phyloP scores from a whole-genome alignment of 805 yeast species.

The Hanseniaspora hatyaiensis region DNA sequence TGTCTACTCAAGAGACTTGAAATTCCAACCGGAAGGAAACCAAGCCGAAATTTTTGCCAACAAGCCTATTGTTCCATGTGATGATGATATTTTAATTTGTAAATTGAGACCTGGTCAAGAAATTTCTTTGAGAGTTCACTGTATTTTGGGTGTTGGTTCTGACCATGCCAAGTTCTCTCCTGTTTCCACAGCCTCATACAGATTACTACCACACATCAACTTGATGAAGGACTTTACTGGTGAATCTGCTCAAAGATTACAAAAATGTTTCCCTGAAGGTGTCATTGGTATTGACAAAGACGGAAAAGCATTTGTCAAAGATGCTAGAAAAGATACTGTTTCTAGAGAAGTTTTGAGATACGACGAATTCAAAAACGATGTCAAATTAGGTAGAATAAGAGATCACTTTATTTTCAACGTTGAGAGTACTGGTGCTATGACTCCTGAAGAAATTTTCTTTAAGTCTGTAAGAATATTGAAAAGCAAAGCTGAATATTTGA shows the following conservation, averaged over 20 bases:
- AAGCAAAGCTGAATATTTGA: conserved; percentile 70
- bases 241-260: conserved; percentile 62
- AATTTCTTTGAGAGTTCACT: conserved; percentile 78
- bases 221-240: conserved; percentile 67
- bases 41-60: conserved; percentile 62
- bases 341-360: conserved; percentile 93
- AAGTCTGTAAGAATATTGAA: conserved; percentile 77
- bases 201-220: conserved; percentile 79
- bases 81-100: conserved; percentile 81
- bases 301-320: conserved; percentile 69
- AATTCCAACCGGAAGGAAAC: conserved; percentile 83
- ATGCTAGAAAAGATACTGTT: conserved; percentile 90
- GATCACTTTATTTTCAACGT: conserved; percentile 90
- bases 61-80: conserved; percentile 60
- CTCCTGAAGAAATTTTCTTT: conserved; percentile 90
- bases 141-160: conserved; percentile 79
- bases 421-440: conserved; percentile 93
- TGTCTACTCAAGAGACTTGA: conserved; percentile 80
- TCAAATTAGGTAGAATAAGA: conserved; percentile 79
- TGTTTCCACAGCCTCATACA: conserved; percentile 89
- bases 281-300: conserved; percentile 58
- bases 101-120: conserved; percentile 96
- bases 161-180: conserved; percentile 98
- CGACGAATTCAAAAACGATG: conserved; percentile 78
- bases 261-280: conserved; percentile 85